phyloP scores from a whole-genome alignment of 176 grass and related monocot genomes.

The Tillandsia leiboldiana region DNA sequence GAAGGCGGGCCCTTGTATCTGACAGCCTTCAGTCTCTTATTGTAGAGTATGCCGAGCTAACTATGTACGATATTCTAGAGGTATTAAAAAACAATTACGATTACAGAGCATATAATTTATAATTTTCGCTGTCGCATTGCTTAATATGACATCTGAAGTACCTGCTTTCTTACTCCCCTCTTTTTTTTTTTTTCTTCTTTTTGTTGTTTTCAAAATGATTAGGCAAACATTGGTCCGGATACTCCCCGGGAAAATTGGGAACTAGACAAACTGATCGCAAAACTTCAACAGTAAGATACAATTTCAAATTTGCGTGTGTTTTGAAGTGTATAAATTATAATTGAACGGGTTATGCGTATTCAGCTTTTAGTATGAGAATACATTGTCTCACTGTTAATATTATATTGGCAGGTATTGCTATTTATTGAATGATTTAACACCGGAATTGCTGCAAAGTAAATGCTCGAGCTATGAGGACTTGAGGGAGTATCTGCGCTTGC shows the following conservation, averaged over 20 bases:
- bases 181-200: background rate
- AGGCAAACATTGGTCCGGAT: slow-evolving; percentile 88
- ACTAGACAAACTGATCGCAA: slow-evolving; percentile 72
- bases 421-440: slow-evolving; percentile 77
- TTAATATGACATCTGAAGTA: no score
- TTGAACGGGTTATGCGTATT: background rate
- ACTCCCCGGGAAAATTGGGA: slow-evolving; percentile 76
- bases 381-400: background rate
- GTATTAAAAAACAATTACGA: slow-evolving; percentile 22
- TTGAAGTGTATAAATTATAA: no score
- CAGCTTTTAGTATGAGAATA: background rate
- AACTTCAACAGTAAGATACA: slow-evolving; percentile 91
- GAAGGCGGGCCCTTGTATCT: slow-evolving; percentile 75
- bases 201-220: slow-evolving; percentile 7
- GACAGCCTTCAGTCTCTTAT: slow-evolving; percentile 81
- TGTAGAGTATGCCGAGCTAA: slow-evolving; percentile 91
- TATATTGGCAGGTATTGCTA: slow-evolving; percentile 65
- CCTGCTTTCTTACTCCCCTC: no score
- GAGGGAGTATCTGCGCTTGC: slow-evolving; percentile 56
- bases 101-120: background rate
- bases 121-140: no score
- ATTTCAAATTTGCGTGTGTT: background rate
- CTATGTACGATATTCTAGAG: slow-evolving; percentile 96
- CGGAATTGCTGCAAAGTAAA: slow-evolving; percentile 61
- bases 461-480: slow-evolving; percentile 68